A percentile compares a stretch with the other conserved stretches of the same genome.
Conservation (phyloP, 208 protist genomes). For the Leishmania martiniquensis region DNA sequence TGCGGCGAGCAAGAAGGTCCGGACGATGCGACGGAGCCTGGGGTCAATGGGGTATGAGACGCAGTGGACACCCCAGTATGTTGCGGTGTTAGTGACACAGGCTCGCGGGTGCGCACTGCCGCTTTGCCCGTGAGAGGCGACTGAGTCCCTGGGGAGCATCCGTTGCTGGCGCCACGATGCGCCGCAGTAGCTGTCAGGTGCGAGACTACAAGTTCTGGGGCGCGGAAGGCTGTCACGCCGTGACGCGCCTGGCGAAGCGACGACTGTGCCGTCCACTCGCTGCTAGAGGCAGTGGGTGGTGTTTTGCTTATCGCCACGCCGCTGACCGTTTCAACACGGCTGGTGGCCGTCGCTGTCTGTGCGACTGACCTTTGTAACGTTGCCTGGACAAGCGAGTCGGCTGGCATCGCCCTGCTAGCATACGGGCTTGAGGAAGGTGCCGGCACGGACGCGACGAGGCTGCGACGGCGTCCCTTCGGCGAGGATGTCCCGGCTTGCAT, state of each 20-base stretch:
- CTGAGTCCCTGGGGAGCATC: not conserved
- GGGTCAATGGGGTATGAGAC: not conserved
- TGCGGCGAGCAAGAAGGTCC: not conserved
- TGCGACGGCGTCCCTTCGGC: not conserved
- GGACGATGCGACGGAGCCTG: not conserved
- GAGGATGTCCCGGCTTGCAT: constrained; percentile 2
- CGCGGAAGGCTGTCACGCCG: not conserved
- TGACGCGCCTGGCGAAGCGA: not conserved
- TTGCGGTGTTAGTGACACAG: not conserved
- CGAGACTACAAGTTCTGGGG: not conserved
- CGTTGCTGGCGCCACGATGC: not conserved
- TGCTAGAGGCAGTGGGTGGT: not conserved
- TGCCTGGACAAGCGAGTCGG: not conserved
- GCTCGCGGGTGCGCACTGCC: not conserved
- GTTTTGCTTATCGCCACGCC: not conserved
- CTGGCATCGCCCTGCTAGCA: not conserved
- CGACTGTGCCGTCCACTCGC: not conserved
- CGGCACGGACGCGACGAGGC: constrained; percentile 1
- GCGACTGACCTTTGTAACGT: not conserved
- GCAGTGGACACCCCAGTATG: not conserved
- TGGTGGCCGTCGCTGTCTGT: not conserved
- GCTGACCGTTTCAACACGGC: not conserved
- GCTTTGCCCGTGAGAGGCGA: not conserved
- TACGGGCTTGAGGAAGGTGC: not conserved
- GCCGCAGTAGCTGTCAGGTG: not conserved